Evolutionary conservation across 768 basidiomycete species (phyloP).

Genomic region (Lentinula boryana): DNA sequence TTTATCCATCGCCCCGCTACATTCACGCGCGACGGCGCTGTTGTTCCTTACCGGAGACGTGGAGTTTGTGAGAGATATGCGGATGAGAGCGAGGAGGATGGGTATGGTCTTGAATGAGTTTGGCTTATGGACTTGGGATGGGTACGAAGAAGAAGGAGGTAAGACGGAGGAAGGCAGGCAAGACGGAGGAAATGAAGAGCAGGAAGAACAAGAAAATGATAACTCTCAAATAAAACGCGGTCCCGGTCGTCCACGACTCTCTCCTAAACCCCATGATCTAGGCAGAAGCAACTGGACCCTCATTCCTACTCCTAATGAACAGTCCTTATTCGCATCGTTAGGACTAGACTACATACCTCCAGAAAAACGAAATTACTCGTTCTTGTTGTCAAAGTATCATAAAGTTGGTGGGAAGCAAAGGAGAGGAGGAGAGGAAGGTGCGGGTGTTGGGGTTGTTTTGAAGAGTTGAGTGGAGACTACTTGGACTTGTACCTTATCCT

Average conservation of each 20-base stretch:
- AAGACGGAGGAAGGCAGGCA: background rate
- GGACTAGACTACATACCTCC: slow-evolving; percentile 21
- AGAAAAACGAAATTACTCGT: slow-evolving; percentile 20
- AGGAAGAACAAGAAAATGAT: background rate
- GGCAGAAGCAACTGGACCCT: slow-evolving; percentile 17
- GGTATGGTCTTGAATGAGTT: slow-evolving; percentile 38
- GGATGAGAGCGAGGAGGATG: slow-evolving; percentile 22
- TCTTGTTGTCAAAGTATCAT: background rate
- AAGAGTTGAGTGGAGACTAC: background rate
- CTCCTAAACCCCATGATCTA: background rate
- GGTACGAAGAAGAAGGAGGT: background rate
- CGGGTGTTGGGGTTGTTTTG: background rate
- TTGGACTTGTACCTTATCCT: no score
- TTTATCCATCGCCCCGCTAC: slow-evolving; percentile 17
- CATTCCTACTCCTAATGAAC: slow-evolving; percentile 14
- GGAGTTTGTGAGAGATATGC: slow-evolving; percentile 28
- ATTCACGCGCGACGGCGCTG: slow-evolving; percentile 31
- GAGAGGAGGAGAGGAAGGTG: background rate
- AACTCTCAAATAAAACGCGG: background rate
- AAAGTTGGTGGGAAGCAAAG: background rate
- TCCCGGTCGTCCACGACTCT: background rate
- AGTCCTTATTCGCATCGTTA: slow-evolving; percentile 17
- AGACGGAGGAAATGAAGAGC: background rate
- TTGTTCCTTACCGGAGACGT: slow-evolving; percentile 37
- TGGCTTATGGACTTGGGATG: slow-evolving; percentile 37